These are phyloP conservation scores for Symbiodinium natans DNA, from an alignment of 73 alveolate species.

Conservation along the genomic window DNA sequence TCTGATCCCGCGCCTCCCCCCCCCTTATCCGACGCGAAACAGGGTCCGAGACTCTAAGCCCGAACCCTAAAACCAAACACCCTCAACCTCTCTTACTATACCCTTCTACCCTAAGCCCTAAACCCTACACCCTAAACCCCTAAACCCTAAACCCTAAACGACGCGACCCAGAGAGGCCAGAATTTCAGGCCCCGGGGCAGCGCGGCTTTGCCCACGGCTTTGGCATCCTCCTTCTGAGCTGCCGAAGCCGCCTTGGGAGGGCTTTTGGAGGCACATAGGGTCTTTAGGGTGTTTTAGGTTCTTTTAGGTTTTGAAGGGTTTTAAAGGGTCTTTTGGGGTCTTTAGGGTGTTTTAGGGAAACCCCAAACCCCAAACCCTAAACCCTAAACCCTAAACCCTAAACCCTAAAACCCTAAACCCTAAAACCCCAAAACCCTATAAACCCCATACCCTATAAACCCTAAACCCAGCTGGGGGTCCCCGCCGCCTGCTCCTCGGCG, in stretches of 20 bases:
- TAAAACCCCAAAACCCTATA: too few relatives aligned
- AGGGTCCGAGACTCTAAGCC: too few relatives aligned
- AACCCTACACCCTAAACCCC: background rate
- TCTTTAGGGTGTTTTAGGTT: background rate
- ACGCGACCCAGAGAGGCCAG: background rate
- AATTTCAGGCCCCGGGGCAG: background rate
- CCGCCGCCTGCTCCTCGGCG: slow-evolving; percentile 27
- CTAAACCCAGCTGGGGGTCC: background rate
- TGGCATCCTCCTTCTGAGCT: slow-evolving; percentile 14
- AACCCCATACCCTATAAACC: too few relatives aligned
- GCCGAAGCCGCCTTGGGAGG: slow-evolving; percentile 8
- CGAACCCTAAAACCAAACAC: background rate
- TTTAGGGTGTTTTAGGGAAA: background rate
- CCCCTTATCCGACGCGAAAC: too few relatives aligned
- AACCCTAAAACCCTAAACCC: background rate
- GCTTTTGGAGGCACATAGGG: background rate
- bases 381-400: background rate
- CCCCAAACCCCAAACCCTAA: background rate
- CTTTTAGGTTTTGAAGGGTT: background rate
- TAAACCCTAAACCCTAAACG: background rate
- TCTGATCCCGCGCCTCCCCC: too few relatives aligned
- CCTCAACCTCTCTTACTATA: too few relatives aligned
- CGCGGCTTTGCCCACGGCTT: slow-evolving; percentile 51
- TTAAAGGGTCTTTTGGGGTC: background rate
- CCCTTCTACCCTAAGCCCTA: background rate